Percentiles rank a stretch among this genome's conserved stretches.
Evolutionary conservation across 768 basidiomycete species (phyloP).

Genomic region (Boletellus ananiceps): DNA sequence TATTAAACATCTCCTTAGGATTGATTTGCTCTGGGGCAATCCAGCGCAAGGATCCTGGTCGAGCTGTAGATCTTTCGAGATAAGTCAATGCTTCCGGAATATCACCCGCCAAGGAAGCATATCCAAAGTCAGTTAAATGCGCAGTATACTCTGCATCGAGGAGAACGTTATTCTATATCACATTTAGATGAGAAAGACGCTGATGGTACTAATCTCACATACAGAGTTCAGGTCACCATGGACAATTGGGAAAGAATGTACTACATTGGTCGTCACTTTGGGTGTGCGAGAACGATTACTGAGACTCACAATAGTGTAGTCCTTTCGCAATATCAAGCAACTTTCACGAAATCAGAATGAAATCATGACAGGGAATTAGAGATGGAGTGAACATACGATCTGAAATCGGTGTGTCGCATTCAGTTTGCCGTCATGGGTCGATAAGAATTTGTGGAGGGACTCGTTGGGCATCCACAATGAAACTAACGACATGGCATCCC

Average conservation of each 20-base stretch:
- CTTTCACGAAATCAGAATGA: no score
- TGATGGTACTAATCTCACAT: no score
- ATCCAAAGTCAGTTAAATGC: neutral
- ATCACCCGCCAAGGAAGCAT: neutral
- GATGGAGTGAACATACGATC: no score
- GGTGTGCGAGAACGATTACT: no score
- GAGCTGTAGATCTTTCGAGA: neutral
- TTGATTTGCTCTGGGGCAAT: neutral
- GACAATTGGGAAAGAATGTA: no score
- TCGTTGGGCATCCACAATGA: constrained; percentile 28
- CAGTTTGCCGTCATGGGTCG: neutral
- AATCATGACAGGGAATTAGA: no score
- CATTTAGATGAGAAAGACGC: neutral
- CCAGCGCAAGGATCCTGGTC: neutral
- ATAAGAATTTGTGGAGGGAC: constrained; percentile 17
- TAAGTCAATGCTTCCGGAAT: neutral
- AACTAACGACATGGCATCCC: constrained; percentile 4
- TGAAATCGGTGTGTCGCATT: neutral
- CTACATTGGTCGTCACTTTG: no score
- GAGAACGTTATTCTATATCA: neutral
- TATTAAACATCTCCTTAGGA: neutral
- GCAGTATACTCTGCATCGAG: neutral
- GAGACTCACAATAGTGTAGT: no score
- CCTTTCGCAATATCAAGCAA: no score
- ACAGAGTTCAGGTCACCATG: no score